Evolutionary conservation across 164 flowering plant species (phyloP), one percentile per base, ranked within the genome.

Genomic region (Kalanchoe fedtschenkoi): DNA sequence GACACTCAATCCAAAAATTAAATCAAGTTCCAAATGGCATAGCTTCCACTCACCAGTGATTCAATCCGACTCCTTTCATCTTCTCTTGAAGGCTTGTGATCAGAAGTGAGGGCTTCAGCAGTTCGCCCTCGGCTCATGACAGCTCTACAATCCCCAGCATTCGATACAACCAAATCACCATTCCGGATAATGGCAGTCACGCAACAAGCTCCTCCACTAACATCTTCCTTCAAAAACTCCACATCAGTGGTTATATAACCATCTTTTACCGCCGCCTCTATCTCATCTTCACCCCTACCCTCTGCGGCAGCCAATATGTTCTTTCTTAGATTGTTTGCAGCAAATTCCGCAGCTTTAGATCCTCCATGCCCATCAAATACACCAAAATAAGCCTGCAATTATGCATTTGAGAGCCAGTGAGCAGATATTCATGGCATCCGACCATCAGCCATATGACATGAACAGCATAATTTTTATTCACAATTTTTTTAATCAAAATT

Each of bases 81-180:
- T 62, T 67, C 65, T 42, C 87, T 76, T 0, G 89, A 88, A 61
- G 93, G 89, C 26, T 78, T 70, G 63, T 91, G 96, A 72, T 91
- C 96, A 32, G 77, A 73, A 1, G 97, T 88, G 26, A 91, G 83
- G n/a, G 91, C 82, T 66, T 86, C 82, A 0, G 95, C 97, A 60
- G 75, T 63, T 35, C 97, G 96, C 30, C 77, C 71, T 63, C 80
- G 71, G 77, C 89, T 76, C 77, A 91, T 71, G 19, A 88, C 96
- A 59, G 92, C 97, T 17, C 93, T 91, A 58, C 97, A 91, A 53
- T 91, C 97, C 24, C 97, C 97, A 21, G 83, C 88, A 75, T 88
- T 86, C 11, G 97, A 86, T 34, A 88, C 88, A 10, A 83, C 71
- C 15, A 91, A 75, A 33, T 75, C 59, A 9, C 84, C 85, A 17